These are phyloP conservation scores for Pichia phayaonensis DNA, from an alignment of 805 yeast genomes.

Conservation along the genomic window DNA sequence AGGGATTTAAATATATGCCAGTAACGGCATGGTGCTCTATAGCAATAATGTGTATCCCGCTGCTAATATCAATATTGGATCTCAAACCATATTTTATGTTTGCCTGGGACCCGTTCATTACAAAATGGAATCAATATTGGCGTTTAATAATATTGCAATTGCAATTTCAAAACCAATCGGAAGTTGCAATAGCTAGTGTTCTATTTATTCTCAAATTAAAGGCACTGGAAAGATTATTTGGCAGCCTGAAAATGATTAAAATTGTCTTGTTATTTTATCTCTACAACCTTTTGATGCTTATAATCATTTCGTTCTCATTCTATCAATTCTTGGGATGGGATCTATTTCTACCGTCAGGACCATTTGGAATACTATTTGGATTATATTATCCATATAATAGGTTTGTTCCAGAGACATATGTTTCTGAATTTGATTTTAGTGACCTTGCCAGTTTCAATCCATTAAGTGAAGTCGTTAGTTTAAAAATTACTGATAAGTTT, in stretches of 20 bases:
- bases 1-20: conserved; percentile 31
- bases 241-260: conserved; percentile 46
- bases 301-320: conserved; percentile 27
- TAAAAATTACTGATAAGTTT: conserved; percentile 13
- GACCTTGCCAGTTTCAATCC: conserved; percentile 14
- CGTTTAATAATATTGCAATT: conserved; percentile 42
- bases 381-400: conserved; percentile 34
- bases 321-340: conserved; percentile 29
- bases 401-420: conserved; percentile 34
- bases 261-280: conserved; percentile 35
- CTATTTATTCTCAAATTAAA: conserved; percentile 45
- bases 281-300: conserved; percentile 38
- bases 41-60: conserved; percentile 30
- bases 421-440: conserved; percentile 30
- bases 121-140: conserved; percentile 52
- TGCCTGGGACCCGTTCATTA: conserved; percentile 45
- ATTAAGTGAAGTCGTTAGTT: conserved; percentile 26
- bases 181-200: conserved; percentile 38
- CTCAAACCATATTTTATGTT: conserved; percentile 37
- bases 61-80: conserved; percentile 36
- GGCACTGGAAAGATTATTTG: conserved; percentile 49
- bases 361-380: conserved; percentile 33
- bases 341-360: conserved; percentile 39
- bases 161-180: conserved; percentile 53
- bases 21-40: conserved; percentile 33